Conservation (phyloP, 164 flowering plant genomes). For the Buxus sempervirens region DNA sequence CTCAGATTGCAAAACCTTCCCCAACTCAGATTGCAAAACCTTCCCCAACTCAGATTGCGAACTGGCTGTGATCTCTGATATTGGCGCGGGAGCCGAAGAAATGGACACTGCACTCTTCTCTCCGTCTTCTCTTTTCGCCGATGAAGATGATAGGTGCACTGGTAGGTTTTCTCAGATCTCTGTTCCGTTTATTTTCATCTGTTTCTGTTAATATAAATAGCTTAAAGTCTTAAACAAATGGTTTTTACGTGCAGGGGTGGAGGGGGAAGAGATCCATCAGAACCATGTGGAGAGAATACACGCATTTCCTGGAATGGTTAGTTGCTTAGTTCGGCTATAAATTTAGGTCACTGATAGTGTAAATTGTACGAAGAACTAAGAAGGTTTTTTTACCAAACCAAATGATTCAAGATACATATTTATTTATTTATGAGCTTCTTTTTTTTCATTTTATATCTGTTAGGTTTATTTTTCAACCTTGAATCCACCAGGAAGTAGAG, state of each 20-base stretch:
- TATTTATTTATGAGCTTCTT: too few relatives aligned
- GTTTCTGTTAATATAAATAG: background rate
- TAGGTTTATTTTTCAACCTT: too few relatives aligned
- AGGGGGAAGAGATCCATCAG: constrained; percentile 33
- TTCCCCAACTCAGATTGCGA: too few relatives aligned
- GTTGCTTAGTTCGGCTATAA: background rate
- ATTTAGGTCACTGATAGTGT: background rate
- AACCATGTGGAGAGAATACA: constrained; percentile 68
- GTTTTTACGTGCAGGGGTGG: constrained; percentile 40
- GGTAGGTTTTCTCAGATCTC: constrained; percentile 25
- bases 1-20: too few relatives aligned
- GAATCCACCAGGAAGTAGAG: too few relatives aligned
- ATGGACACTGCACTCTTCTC: constrained; percentile 96
- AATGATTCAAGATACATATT: too few relatives aligned
- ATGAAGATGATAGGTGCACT: constrained; percentile 34
- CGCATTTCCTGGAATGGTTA: constrained; percentile 79
- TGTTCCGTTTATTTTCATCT: constrained; percentile 11
- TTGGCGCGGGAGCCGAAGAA: background rate
- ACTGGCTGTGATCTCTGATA: background rate
- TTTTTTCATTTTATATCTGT: too few relatives aligned
- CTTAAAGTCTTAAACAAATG: background rate
- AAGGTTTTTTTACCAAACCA: too few relatives aligned
- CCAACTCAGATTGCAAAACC: too few relatives aligned
- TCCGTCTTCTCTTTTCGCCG: constrained; percentile 73
- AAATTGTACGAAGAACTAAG: too few relatives aligned